Base-by-base conservation (phyloP, 805 yeast species). In the Wickerhamomyces strasburgensis region DNA sequence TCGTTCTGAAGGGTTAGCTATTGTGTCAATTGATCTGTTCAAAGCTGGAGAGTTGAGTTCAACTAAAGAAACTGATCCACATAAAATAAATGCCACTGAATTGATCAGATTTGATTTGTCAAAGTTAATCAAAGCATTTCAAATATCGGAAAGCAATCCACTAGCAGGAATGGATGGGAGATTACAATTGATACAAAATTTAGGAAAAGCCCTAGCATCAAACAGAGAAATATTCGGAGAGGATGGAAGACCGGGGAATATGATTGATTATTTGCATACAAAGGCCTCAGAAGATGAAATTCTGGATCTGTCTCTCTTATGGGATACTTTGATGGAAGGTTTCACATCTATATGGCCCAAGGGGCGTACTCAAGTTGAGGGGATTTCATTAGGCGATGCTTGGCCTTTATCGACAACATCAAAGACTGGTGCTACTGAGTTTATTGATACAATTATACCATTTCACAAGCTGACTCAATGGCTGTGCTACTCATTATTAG, bases 381-480 rank as follows among this genome's bases (percentile, higher is more conserved):
- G 78, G 3, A 55, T 62, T 13, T 60, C 76, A 3, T 59, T 79
- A 15, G 84, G 85, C 10, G 85, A 79, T 56, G 77, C 80, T 6
- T 79, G 84, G 84, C 57, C 58, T 29, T 60, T 70, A 19, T 50
- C 65, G 26, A 62, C 64, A 17, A 63, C 63, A 17, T 30, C 51
- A 5, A 45, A 51, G 21, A 19, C 47, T 2, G 48, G 45, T 8
- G 11, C 49, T 3, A 37, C 46, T 0, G 53, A 49, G 6, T 29
- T 43, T 6, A 36, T 45, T n/a, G 70, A 65, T 27, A 59, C 60
- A 30, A 68, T 78, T 32, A 75, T 75, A 14, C 78, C 84, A 3
- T 78, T 78, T 56, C 84, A 78, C 48, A 78, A 79, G 41, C 61
- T 79, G 27, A 75, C 82, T 0, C 85, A 78, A 54, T 78, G 84